phyloP scores from a whole-genome alignment of 306 rosid species.

The Glycine latifolia region DNA sequence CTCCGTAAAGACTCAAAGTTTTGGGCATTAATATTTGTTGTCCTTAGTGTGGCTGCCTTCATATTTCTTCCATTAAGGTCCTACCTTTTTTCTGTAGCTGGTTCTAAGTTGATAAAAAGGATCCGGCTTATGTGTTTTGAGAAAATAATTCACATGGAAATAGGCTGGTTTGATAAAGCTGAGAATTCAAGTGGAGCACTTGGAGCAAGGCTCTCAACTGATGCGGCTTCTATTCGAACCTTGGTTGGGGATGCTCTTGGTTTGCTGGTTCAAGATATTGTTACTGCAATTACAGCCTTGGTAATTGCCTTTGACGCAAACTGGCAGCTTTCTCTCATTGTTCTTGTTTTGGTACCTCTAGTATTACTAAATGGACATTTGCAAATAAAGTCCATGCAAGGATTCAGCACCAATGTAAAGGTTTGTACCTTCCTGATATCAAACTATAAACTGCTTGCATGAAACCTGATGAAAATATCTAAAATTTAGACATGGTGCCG shows the following conservation, averaged over 20 bases:
- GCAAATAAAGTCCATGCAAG: constrained; percentile 67
- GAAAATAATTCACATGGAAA: constrained; percentile 77
- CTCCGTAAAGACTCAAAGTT: constrained; percentile 66
- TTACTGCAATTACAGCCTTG: constrained; percentile 63
- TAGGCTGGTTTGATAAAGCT: constrained; percentile 76
- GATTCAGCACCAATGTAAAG: constrained; percentile 74
- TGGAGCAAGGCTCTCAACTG: constrained; percentile 78
- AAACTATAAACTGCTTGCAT: constrained; percentile 5
- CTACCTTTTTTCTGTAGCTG: constrained; percentile 73
- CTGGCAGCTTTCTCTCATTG: constrained; percentile 72
- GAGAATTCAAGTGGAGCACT: constrained; percentile 81
- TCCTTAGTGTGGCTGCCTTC: constrained; percentile 56
- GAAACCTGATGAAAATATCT: neutral
- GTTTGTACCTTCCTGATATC: constrained; percentile 48
- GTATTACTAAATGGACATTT: constrained; percentile 58
- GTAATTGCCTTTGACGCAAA: constrained; percentile 69
- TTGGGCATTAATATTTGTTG: constrained; percentile 69
- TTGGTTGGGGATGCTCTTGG: constrained; percentile 81
- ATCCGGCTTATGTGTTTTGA: constrained; percentile 70
- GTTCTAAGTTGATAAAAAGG: constrained; percentile 66
- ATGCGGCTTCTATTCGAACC: constrained; percentile 67
- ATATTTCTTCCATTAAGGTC: constrained; percentile 56
- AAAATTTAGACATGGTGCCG: neutral
- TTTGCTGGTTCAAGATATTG: constrained; percentile 62
- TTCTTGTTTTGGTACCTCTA: constrained; percentile 69